Evolutionary conservation across 441 rosid genomes (phyloP).

Genomic region (Biscutella laevigata): DNA sequence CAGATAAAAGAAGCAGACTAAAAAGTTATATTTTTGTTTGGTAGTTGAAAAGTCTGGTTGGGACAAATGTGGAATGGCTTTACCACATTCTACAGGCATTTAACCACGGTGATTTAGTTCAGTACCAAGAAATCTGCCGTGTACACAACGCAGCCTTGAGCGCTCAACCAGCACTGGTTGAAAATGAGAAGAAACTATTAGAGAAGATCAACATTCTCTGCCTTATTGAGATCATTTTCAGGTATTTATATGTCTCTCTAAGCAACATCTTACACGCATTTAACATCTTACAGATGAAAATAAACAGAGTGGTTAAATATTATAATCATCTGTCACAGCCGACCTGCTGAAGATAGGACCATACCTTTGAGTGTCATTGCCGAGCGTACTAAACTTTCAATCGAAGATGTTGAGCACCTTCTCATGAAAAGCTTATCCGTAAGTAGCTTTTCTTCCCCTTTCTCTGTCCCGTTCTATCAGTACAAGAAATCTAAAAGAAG

Average conservation of each 20-base stretch:
- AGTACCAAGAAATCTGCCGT: slow-evolving; percentile 74
- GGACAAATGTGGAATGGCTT: slow-evolving; percentile 87
- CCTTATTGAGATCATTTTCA: slow-evolving; percentile 94
- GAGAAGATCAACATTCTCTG: slow-evolving; percentile 95
- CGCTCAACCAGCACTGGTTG: slow-evolving; percentile 90
- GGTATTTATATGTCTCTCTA: slow-evolving; percentile 33
- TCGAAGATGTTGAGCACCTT: slow-evolving; percentile 92
- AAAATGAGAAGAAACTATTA: slow-evolving; percentile 73
- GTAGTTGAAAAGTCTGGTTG: slow-evolving; percentile 81
- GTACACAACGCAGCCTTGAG: slow-evolving; percentile 73
- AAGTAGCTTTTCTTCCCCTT: slow-evolving; percentile 24
- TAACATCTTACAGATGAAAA: background rate
- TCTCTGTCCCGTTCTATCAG: background rate
- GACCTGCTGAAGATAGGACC: slow-evolving; percentile 87
- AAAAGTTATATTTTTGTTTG: slow-evolving; percentile 7
- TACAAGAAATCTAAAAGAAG: background rate
- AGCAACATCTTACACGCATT: background rate
- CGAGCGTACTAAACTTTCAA: slow-evolving; percentile 65
- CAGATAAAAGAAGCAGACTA: background rate
- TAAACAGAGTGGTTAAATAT: background rate
- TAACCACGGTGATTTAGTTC: slow-evolving; percentile 74
- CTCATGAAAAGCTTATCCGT: slow-evolving; percentile 94
- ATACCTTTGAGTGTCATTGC: slow-evolving; percentile 77
- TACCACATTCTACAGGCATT: slow-evolving; percentile 91
- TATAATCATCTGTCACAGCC: slow-evolving; percentile 39